phyloP scores from a whole-genome alignment of 176 grass and related monocot genomes.

The Otatea glauca region DNA sequence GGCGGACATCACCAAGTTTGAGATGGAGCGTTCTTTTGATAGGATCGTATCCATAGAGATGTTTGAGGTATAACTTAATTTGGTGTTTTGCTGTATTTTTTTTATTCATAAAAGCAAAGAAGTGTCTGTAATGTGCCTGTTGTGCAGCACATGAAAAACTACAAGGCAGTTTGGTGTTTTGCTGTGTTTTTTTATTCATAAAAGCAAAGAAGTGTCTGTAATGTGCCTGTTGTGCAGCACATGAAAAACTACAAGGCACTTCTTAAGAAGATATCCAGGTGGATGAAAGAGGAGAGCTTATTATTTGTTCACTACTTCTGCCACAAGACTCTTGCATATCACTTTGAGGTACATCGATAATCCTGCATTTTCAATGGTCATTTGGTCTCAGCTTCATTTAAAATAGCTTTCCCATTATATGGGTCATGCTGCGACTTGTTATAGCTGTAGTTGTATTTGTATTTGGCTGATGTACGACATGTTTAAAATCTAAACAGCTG shows the following conservation, averaged over 20 bases:
- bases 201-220: no score
- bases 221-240: conserved; percentile 80
- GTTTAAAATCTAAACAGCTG: background rate
- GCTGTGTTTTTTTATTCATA: no score
- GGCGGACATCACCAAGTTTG: no score
- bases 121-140: no score
- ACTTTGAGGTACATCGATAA: conserved; percentile 75
- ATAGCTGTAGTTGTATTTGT: background rate
- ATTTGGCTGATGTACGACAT: background rate
- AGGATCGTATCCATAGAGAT: no score
- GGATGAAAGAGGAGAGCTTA: conserved; percentile 89
- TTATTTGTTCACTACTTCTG: conserved; percentile 93
- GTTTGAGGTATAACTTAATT: no score
- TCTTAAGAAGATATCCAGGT: conserved; percentile 91
- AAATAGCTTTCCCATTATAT: background rate
- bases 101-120: no score
- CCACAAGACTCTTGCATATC: conserved; percentile 91
- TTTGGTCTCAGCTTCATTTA: conserved; percentile 12
- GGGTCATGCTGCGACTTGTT: background rate
- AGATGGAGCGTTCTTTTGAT: no score
- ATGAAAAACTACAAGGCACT: conserved; percentile 99
- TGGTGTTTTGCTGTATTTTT: no score
- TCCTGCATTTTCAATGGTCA: background rate
- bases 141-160: no score
- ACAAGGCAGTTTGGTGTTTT: no score